Base-by-base conservation (phyloP, 2,329 filamentous ascomycete species). In the Diplocarpon rosae region DNA sequence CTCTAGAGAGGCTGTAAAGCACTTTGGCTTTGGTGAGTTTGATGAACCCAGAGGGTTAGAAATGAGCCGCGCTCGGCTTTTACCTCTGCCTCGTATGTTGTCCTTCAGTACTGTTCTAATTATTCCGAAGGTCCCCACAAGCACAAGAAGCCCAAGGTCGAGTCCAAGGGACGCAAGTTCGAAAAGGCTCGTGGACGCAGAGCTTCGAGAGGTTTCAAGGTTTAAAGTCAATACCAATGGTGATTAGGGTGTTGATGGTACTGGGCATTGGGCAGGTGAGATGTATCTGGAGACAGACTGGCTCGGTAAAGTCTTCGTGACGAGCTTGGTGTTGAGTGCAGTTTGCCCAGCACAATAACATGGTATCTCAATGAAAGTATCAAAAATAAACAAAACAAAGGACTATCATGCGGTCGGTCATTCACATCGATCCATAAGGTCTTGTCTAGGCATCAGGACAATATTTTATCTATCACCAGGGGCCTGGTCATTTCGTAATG, bases 131-230 rank as follows among this genome's bases (percentile, higher is more conserved):
- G 41, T 43, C 41, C 41, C 8, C 41, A 43, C 41, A 43, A 43
- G 41, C 41, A 43, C 34, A 43, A 92, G 90, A 96, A 95, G 80
- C 90, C 90, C 61, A 85, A 94, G 63, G 79, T 98, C 65, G 79
- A 87, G 72, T 94, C 87, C 78, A 98, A 98, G 85, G 93, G 93
- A 66, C 85, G 92, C 74, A 98, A 98, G 80, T 98, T 98, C 78
- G 93, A 98, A 83, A 80, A 81, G 65, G 92, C 89, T 65, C 89
- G 92, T 92, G 93, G 92, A 72, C 89, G 92, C 74, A 93, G 92
- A 83, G 78, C 88, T 69, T 96, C 89, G 64, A 81, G 85, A 66
- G 92, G 93, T 80, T 98, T 98, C 89, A 98, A 98, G 88, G 92
- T 98, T 69, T 98, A 95, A 86, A 68, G 52, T 29, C 39, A 24